Percentiles rank a stretch among this genome's conserved stretches.
These are phyloP conservation scores for Nemania sp. DNA, from an alignment of 2,329 filamentous ascomycete genomes.

Conservation along the genomic window DNA sequence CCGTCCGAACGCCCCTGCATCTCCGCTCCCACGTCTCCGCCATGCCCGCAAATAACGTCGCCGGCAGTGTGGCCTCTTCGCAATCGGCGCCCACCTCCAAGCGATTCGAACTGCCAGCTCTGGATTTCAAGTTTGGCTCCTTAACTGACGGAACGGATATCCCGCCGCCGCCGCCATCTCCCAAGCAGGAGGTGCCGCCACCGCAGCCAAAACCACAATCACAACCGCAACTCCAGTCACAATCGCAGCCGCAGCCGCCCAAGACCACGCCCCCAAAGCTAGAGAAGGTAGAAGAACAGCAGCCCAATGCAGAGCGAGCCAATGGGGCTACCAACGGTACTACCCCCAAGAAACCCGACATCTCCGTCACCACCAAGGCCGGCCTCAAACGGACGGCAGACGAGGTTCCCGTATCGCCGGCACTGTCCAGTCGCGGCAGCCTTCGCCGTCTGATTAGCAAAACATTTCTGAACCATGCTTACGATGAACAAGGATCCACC, in stretches of 20 bases:
- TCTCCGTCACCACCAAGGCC: constrained; percentile 37
- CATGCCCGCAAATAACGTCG: constrained; percentile 33
- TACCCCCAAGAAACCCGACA: constrained; percentile 40
- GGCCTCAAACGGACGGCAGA: constrained; percentile 57
- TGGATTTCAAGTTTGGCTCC: constrained; percentile 62
- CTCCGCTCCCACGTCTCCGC: constrained; percentile 1
- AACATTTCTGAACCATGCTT: constrained; percentile 58
- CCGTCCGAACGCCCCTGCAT: neutral
- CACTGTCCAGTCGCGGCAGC: constrained; percentile 57
- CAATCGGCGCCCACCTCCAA: constrained; percentile 32
- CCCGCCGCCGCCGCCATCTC: constrained; percentile 61
- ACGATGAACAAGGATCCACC: constrained; percentile 48
- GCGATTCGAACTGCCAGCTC: constrained; percentile 61
- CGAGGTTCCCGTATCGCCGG: constrained; percentile 57
- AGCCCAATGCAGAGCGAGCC: constrained; percentile 32
- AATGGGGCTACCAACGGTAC: constrained; percentile 43
- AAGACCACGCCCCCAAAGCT: constrained; percentile 24
- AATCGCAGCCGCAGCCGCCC: constrained; percentile 33
- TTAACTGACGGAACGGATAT: constrained; percentile 66
- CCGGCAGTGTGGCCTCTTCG: constrained; percentile 29
- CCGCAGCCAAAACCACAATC: neutral
- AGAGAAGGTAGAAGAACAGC: constrained; percentile 33
- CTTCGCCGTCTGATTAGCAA: constrained; percentile 63
- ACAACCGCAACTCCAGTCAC: constrained; percentile 52
- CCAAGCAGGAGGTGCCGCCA: constrained; percentile 45